These are phyloP conservation scores for Senna siamea DNA, from an alignment of 306 rosid species.

Conservation along the genomic window DNA sequence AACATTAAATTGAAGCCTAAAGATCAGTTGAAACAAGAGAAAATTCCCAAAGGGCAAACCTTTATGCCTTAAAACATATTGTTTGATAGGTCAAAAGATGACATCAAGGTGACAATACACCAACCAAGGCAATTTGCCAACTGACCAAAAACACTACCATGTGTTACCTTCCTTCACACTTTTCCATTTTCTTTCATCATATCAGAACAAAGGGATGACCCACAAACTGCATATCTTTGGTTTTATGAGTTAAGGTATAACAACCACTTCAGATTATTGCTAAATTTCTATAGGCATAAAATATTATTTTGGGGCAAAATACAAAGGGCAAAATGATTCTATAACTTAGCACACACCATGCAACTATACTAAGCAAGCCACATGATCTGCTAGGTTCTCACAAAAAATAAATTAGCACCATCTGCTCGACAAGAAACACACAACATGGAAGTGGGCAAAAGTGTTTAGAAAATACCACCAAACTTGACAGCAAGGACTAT, in stretches of 20 bases:
- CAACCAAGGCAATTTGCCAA: background rate
- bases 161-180: background rate
- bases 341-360: background rate
- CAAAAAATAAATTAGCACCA: constrained; percentile 1
- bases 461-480: too few species aligned
- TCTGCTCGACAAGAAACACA: background rate
- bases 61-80: background rate
- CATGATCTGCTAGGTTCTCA: constrained; percentile 6
- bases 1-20: constrained; percentile 13
- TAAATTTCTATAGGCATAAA: background rate
- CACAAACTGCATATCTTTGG: background rate
- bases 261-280: background rate
- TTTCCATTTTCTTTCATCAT: too few species aligned
- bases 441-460: background rate
- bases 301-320: too few species aligned
- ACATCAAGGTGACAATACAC: background rate
- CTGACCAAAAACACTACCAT: background rate
- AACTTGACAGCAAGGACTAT: too few species aligned
- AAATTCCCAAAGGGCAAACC: background rate
- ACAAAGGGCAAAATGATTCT: too few species aligned
- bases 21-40: background rate
- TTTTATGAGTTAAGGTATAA: background rate
- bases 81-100: constrained; percentile 1
- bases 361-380: background rate
- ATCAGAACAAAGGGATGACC: too few species aligned